A percentile compares a stretch with the other conserved stretches of the same genome.
Conservation (phyloP, 345 rosid species). For the Eucalyptus sideroxylon region DNA sequence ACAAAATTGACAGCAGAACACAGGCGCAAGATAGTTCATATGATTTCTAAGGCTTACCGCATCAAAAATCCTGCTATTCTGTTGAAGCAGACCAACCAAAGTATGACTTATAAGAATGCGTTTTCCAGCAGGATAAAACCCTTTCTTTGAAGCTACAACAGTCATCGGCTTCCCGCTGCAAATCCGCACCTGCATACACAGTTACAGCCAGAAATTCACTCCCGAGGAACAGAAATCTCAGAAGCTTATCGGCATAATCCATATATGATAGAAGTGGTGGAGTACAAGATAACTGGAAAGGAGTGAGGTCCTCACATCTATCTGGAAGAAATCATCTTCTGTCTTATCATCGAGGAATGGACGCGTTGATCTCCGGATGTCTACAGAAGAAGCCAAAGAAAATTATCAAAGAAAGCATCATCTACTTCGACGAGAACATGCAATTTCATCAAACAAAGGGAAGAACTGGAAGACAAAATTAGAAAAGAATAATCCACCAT, state of each 20-base stretch:
- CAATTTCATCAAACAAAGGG: neutral
- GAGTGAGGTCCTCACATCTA: conserved; percentile 49
- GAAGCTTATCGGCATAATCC: neutral
- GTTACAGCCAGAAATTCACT: neutral
- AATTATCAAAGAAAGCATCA: neutral
- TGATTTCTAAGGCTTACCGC: conserved; percentile 32
- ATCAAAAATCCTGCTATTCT: conserved; percentile 69
- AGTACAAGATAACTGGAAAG: neutral
- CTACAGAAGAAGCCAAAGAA: conserved; percentile 16
- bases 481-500: neutral
- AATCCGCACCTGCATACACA: conserved; percentile 47
- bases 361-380: conserved; percentile 55
- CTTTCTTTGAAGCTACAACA: conserved; percentile 57
- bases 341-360: conserved; percentile 58
- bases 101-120: conserved; percentile 56
- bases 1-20: neutral
- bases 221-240: neutral
- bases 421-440: neutral
- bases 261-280: neutral
- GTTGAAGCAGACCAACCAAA: conserved; percentile 74
- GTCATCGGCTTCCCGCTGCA: conserved; percentile 82
- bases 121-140: conserved; percentile 81
- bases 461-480: neutral
- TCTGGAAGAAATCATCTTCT: conserved; percentile 65
- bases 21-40: neutral